Evolutionary conservation across 306 rosid species (phyloP), one percentile per base, ranked within the genome.

Genomic region (Quercus bicolor): DNA sequence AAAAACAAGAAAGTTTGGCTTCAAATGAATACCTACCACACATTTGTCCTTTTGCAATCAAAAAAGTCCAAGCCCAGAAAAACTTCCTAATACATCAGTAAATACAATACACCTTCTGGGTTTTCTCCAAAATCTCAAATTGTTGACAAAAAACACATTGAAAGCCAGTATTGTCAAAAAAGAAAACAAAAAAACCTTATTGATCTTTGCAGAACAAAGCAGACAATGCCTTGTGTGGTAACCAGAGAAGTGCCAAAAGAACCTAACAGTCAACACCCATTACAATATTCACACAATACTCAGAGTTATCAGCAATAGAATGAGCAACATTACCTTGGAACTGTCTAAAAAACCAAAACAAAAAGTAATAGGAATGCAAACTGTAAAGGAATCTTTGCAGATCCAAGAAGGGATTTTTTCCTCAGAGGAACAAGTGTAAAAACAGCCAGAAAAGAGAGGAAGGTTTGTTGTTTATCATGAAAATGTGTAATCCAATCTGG

Each of bases 401-500:
- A 86, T 87, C 88, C 83, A 84, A 87, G 83, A 73, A 33, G 84
- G 75, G 80, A 82, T 76, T 72, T 70, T 45, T 70, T 75, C 31
- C 64, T n/a, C 4, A 48, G 54, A 79, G 69, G 69, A 75, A 75
- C 85, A 72, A 87, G 74, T 78, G 90, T 75, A 72, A 56, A 75
- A 78, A 79, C 81, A 71, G 81, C 79, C 23, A 82, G 70, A 79
- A 75, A 69, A 86, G 81, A 77, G 77, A 55, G 83, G 85, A 75
- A 77, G 61, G 57, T 74, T 72, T 73, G 86, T 61, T 73, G 77
- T 73, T 75, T 65, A 78, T 61, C 77, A 73, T 65, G 70, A 70
- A 80, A 86, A 66, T 73, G 86, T 66, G 80, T 29, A 76, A 26
- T 75, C 85, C 87, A 87, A 85, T 84, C 88, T 73, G 82, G 84